Percentiles rank a stretch among this genome's conserved stretches.
These are phyloP conservation scores for Sporothrix inflata DNA, from an alignment of 2,329 filamentous ascomycete genomes.

Conservation along the genomic window DNA sequence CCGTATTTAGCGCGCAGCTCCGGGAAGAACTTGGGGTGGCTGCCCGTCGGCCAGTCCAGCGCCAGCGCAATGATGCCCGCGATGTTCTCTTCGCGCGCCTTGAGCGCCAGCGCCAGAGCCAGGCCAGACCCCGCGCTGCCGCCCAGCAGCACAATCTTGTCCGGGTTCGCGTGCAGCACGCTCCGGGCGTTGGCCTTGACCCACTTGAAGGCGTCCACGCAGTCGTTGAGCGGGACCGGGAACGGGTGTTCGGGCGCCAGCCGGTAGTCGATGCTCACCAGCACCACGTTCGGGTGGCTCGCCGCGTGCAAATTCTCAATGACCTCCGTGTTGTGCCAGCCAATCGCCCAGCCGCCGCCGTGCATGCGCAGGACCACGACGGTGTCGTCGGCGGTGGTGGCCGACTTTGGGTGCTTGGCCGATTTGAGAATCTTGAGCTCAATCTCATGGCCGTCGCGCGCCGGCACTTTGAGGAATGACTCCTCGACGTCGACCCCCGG, in stretches of 20 bases:
- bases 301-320: constrained; percentile 44
- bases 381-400: constrained; percentile 26
- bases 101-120: constrained; percentile 40
- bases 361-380: constrained; percentile 41
- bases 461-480: constrained; percentile 38
- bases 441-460: constrained; percentile 42
- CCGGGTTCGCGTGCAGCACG: constrained; percentile 43
- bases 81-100: constrained; percentile 41
- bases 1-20: constrained; percentile 34
- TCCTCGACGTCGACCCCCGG: constrained; percentile 43
- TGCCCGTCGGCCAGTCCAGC: constrained; percentile 43
- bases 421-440: constrained; percentile 41
- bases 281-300: constrained; percentile 41
- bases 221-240: constrained; percentile 54
- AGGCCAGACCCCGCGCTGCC: constrained; percentile 54
- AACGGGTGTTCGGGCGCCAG: constrained; percentile 55
- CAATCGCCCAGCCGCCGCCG: constrained; percentile 44
- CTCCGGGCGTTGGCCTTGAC: constrained; percentile 51
- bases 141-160: constrained; percentile 50
- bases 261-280: constrained; percentile 46
- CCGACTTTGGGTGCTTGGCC: constrained; percentile 32
- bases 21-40: constrained; percentile 44
- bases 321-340: constrained; percentile 42
- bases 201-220: constrained; percentile 53
- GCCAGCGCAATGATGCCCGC: constrained; percentile 42